A percentile compares a stretch with the other conserved stretches of the same genome.
These are phyloP conservation scores for Aspergillus quadricinctus DNA, from an alignment of 2,329 filamentous ascomycete species.

Conservation along the genomic window DNA sequence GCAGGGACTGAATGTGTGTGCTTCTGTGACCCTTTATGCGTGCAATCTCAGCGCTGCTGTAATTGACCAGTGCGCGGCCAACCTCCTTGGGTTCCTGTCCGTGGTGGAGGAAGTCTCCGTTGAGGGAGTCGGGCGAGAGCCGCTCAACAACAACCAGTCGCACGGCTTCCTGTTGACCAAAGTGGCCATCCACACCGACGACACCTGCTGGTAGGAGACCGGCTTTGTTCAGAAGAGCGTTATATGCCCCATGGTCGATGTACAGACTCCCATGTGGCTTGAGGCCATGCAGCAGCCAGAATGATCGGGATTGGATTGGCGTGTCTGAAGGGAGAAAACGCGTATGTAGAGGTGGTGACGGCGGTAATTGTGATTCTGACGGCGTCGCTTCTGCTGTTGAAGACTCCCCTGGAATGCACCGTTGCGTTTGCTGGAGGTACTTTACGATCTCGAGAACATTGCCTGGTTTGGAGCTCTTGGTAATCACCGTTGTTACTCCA, in stretches of 20 bases:
- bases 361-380: slow-evolving; percentile 43
- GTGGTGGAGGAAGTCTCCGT: slow-evolving; percentile 37
- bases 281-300: slow-evolving; percentile 94
- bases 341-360: slow-evolving; percentile 70
- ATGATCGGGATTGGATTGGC: slow-evolving; percentile 87
- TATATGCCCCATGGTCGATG: slow-evolving; percentile 85
- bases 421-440: slow-evolving; percentile 65
- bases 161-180: slow-evolving; percentile 89
- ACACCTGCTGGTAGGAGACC: slow-evolving; percentile 88
- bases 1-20: slow-evolving; percentile 68
- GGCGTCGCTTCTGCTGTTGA: slow-evolving; percentile 17
- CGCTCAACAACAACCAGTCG: slow-evolving; percentile 75
- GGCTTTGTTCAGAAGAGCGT: slow-evolving; percentile 75
- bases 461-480: slow-evolving; percentile 84
- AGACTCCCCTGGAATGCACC: slow-evolving; percentile 18
- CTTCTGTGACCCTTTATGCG: slow-evolving; percentile 82
- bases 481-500: slow-evolving; percentile 93
- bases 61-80: slow-evolving; percentile 86
- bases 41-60: slow-evolving; percentile 76
- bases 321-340: slow-evolving; percentile 81
- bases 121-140: slow-evolving; percentile 36
- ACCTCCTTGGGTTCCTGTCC: slow-evolving; percentile 61
- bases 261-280: slow-evolving; percentile 86
- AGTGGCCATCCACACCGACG: slow-evolving; percentile 79
- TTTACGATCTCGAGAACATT: slow-evolving; percentile 85